Base-by-base conservation (phyloP, 257 asterid genomes). In the Lycium barbarum region DNA sequence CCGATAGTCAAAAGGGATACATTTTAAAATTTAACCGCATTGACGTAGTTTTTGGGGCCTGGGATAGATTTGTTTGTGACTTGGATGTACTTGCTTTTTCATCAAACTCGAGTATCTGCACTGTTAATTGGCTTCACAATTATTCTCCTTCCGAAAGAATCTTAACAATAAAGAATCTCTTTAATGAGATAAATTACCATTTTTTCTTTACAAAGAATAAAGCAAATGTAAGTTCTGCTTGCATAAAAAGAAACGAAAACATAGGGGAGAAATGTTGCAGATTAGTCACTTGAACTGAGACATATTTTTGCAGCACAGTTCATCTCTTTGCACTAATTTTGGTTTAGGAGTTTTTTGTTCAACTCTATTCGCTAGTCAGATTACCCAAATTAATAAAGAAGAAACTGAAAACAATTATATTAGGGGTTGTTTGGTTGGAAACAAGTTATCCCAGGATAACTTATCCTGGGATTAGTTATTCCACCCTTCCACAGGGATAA, bases 1-100 rank as follows among this genome's bases (percentile, higher is more conserved):
- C 63, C 14, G 0, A 12, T 51, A 14, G 11, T 76, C 63, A 26
- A 76, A 26, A 76, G 26, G 63, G 63, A 26, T 76, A 51, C 8
- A n/a, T 38, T 71, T 71, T 43, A 14, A 76, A 76, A 14, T 26
- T 67, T 76, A 51, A 26, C 14, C 2, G 47, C 43, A 12, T 47
- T 47, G 40, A 73, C 40, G 2, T 47, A 47, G 59, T 73, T 20
- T 73, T 73, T 26, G 40, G 61, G 20, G n/a, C 43, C 18, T 74
- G 81, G 61, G 43, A 14, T 74, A 49, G 43, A 49, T 49, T 74
- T 74, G 20, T 26, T 49, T 74, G 40, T 74, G 62, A 12, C 81
- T 51, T 74, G 81, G 81, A 49, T 74, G 43, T 51, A 51, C 26
- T 76, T 74, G 7, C 22, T 76, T 78, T 33, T 14, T 26, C 33